Evolutionary conservation across 345 rosid genomes (phyloP).

Genomic region (Angophora floribunda): DNA sequence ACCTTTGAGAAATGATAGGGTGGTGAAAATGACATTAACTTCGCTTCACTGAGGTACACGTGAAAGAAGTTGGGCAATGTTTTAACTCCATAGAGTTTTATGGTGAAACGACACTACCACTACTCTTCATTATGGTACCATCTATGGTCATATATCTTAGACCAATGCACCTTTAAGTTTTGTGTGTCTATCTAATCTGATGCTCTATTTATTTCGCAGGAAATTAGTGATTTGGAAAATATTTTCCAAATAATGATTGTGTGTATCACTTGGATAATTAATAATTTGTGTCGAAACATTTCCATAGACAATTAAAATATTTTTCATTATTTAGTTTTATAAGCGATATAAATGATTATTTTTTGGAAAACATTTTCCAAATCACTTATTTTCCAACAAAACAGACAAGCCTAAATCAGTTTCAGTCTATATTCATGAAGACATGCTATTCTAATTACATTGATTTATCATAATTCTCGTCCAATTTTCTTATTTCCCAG

Average conservation of each 20-base stretch:
- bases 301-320: too few relatives aligned
- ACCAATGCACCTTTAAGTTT: neutral
- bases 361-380: accelerated
- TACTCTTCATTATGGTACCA: neutral
- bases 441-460: neutral
- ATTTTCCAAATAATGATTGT: neutral
- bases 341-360: neutral
- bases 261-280: neutral
- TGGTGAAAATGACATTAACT: too few relatives aligned
- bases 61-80: neutral
- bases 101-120: neutral
- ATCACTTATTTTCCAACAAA: neutral
- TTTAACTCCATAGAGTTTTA: neutral
- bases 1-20: too few relatives aligned
- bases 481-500: neutral
- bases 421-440: neutral
- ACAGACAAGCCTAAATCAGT: neutral
- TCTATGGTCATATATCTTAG: neutral
- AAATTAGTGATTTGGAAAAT: neutral
- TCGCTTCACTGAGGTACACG: too few relatives aligned
- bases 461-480: neutral
- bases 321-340: too few relatives aligned
- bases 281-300: too few relatives aligned
- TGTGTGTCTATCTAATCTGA: neutral
- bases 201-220: neutral